These are phyloP conservation scores for Monilinia fructicola DNA, from an alignment of 2,329 filamentous ascomycete species.

Conservation along the genomic window DNA sequence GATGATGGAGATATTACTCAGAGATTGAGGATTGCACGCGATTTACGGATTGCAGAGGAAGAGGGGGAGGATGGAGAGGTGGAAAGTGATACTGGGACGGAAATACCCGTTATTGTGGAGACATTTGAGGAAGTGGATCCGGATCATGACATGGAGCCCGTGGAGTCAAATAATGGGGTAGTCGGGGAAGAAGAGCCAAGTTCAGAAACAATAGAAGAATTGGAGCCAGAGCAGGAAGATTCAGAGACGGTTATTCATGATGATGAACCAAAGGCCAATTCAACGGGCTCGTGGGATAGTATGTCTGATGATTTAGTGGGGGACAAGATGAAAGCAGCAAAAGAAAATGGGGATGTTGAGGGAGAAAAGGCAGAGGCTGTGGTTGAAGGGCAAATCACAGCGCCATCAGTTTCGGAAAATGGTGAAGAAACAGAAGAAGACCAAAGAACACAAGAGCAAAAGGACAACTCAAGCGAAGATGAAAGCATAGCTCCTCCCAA, in stretches of 20 bases:
- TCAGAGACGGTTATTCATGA: conserved; percentile 8
- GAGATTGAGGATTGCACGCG: conserved; percentile 49
- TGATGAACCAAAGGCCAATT: conserved; percentile 13
- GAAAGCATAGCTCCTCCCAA: background rate
- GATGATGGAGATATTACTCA: conserved; percentile 59
- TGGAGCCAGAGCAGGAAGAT: conserved; percentile 8
- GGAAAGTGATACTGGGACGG: conserved; percentile 26
- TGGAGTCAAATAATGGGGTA: conserved; percentile 1
- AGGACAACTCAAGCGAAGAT: conserved; percentile 12
- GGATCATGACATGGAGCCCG: conserved; percentile 25
- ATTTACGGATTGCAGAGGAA: conserved; percentile 43
- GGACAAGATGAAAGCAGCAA: background rate
- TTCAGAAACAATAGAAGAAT: background rate
- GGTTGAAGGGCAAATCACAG: background rate
- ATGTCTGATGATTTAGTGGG: conserved; percentile 20
- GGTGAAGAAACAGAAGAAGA: conserved; percentile 8
- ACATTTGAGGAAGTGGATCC: conserved; percentile 36
- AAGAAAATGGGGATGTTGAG: conserved; percentile 3
- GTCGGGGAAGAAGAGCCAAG: conserved; percentile 2
- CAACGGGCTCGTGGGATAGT: conserved; percentile 22
- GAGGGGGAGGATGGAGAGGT: conserved; percentile 7
- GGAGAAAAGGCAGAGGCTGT: conserved; percentile 10
- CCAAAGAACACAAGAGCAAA: conserved; percentile 4
- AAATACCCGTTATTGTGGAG: conserved; percentile 40
- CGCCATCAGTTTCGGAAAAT: background rate